Conservation (phyloP, 768 basidiomycete species). For the Phaeotremella skinneri region DNA sequence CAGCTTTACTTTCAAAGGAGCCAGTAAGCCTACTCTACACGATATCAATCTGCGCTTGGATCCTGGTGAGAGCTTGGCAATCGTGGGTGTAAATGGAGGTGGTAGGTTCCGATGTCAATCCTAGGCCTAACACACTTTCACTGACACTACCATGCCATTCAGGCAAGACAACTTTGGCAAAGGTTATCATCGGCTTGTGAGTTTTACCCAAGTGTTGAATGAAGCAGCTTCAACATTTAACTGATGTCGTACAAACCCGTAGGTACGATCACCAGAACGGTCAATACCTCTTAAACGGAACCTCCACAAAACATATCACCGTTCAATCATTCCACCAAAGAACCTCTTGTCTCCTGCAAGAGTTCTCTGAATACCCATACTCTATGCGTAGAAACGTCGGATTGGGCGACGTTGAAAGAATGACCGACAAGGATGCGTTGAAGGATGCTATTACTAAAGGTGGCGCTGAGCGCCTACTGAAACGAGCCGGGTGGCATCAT, state of each 20-base stretch:
- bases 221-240: background rate
- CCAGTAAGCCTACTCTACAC: constrained; percentile 63
- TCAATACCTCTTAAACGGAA: constrained; percentile 65
- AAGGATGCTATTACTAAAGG: constrained; percentile 67
- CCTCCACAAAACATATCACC: constrained; percentile 64
- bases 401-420: constrained; percentile 68
- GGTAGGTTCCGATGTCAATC: constrained; percentile 6
- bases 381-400: constrained; percentile 81
- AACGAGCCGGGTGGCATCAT: constrained; percentile 71
- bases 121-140: background rate
- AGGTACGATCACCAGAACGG: constrained; percentile 61
- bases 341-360: constrained; percentile 78
- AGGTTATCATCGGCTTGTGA: constrained; percentile 68
- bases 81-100: constrained; percentile 59
- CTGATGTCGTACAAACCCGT: background rate
- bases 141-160: background rate
- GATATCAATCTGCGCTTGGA: constrained; percentile 68
- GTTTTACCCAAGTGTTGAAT: background rate
- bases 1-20: constrained; percentile 78
- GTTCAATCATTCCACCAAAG: constrained; percentile 72
- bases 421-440: constrained; percentile 61
- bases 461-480: constrained; percentile 66
- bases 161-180: constrained; percentile 77
- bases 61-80: constrained; percentile 76
- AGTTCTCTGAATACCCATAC: constrained; percentile 74